Evolutionary conservation across 768 basidiomycete genomes (phyloP).

Genomic region (Suillus hirtellus): DNA sequence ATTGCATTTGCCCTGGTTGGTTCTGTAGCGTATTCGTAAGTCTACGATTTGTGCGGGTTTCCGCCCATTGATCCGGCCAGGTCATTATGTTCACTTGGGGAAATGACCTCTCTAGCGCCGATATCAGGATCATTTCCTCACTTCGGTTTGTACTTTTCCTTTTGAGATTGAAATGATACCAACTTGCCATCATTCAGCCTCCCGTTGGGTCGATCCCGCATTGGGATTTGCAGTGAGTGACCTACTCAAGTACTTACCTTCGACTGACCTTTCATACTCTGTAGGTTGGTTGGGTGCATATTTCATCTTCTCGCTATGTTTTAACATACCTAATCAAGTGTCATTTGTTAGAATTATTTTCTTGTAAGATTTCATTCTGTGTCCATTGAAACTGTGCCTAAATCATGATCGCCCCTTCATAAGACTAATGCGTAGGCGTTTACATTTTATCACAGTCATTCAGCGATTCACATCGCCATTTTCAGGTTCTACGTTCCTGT

Average conservation of each 20-base stretch:
- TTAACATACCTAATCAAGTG: slow-evolving; percentile 30
- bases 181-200: slow-evolving; percentile 34
- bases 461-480: not conserved
- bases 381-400: not conserved
- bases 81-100: slow-evolving; percentile 67
- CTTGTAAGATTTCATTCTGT: slow-evolving; percentile 33
- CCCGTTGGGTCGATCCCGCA: slow-evolving; percentile 60
- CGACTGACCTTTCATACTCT: not conserved
- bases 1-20: slow-evolving; percentile 65
- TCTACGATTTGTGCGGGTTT: slow-evolving; percentile 25
- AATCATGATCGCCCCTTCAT: not conserved
- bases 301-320: not conserved
- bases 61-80: slow-evolving; percentile 25
- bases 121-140: slow-evolving; percentile 80
- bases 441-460: too few relatives aligned
- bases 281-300: slow-evolving; percentile 17
- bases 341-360: slow-evolving; percentile 51
- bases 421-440: slow-evolving; percentile 11
- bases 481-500: slow-evolving; percentile 48
- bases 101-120: slow-evolving; percentile 79
- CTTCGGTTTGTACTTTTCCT: slow-evolving; percentile 44
- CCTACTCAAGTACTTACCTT: not conserved
- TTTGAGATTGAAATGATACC: not conserved
- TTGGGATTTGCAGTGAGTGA: slow-evolving; percentile 58
- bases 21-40: slow-evolving; percentile 63